Base-by-base conservation (phyloP, 371 early-diverging fungal species). In the Mortierella sp. region DNA sequence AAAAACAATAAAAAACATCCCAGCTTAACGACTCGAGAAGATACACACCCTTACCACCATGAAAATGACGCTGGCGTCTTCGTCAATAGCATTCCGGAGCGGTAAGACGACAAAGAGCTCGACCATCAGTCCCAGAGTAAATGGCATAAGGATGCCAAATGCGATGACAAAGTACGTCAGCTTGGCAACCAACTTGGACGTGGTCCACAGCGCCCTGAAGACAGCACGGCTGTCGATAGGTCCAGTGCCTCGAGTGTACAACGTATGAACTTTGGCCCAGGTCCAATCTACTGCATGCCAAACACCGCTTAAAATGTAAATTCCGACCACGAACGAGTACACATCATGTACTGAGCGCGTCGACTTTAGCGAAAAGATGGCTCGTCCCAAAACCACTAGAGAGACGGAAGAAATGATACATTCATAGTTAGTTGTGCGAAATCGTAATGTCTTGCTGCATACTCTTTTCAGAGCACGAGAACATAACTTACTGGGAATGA, bases 21-120 rank as follows among this genome's bases (percentile, higher is more conserved):
- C 5, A 2, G 0, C 13, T 31, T 19, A 28, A 34, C 43, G 31
- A 59, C 5, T 14, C 34, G 37, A 24, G 37, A 37, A 24, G 28
- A 57, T 37, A 67, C 67, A 67, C 67, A 67, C 67, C 67, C 78
- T 64, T 50, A 77, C 79, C 75, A 78, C 61, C 31, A 78, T 57
- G 73, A 84, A 78, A 69, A 75, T 76, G 11, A 81, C 73, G 13
- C 51, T 57, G 1, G 69, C 37, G 2, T 81, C 71, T 10, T 75
- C 81, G 13, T 77, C 74, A 14, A 80, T 14, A 5, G 70, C 24
- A 16, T 51, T 55, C 0, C 78, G 85, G 3, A 81, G 71, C 2
- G 86, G 86, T 28, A 81, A n/a, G 43, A 85, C 48, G 19, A 85
- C 61, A 55, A 61, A 81, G 37, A 85, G 69, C 51, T 85, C 86